Conservation (phyloP, 176 grass and related monocot genomes). For the Zizania latifolia region DNA sequence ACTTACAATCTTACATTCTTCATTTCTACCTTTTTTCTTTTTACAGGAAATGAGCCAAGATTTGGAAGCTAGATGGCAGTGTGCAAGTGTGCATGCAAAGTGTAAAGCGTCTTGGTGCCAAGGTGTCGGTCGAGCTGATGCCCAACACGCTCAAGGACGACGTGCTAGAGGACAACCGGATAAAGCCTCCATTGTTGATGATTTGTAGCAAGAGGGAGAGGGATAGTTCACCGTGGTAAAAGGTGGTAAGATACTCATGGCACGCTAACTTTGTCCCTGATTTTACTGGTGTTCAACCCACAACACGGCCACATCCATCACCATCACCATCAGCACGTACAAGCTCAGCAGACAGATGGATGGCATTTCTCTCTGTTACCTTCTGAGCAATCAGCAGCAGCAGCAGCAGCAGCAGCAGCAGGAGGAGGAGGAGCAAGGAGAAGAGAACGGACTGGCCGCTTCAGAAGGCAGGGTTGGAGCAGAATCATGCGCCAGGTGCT, state of each 20-base stretch:
- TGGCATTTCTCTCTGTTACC: neutral
- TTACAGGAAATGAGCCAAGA: neutral
- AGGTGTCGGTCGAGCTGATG: constrained; percentile 8
- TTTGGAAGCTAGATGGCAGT: neutral
- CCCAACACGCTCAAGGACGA: constrained; percentile 1
- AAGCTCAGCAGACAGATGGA: neutral
- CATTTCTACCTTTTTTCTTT: neutral
- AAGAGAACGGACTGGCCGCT: neutral
- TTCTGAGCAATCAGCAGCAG: neutral
- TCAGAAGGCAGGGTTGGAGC: neutral
- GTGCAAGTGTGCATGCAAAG: neutral
- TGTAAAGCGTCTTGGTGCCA: neutral
- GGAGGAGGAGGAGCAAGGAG: too few relatives aligned
- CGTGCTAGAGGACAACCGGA: neutral
- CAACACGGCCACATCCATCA: neutral
- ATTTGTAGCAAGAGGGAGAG: neutral
- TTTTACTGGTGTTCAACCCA: neutral
- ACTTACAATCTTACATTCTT: neutral
- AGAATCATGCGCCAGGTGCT: constrained; percentile 33
- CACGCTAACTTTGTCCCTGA: neutral
- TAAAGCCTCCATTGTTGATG: neutral
- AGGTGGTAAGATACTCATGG: neutral
- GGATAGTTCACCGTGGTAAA: neutral
- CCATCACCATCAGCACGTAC: neutral
- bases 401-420: neutral